Evolutionary conservation across 2,329 filamentous ascomycete genomes (phyloP).

Genomic region (Phyllosticta paracitricarpa): DNA sequence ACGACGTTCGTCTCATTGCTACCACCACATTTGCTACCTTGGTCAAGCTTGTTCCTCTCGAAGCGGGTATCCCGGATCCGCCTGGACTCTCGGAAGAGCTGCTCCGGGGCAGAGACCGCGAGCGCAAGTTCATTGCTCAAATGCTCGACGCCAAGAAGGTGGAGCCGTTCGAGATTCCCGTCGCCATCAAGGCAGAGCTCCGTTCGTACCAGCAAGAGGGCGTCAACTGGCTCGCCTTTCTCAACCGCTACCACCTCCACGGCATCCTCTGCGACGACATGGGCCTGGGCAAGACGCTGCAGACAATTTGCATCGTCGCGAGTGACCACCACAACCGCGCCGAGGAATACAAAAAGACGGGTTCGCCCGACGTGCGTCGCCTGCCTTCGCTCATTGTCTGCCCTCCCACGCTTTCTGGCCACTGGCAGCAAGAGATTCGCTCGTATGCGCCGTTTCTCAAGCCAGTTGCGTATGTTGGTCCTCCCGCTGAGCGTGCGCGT

Average conservation of each 20-base stretch:
- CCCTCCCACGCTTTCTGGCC: constrained; percentile 88
- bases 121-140: constrained; percentile 92
- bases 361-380: constrained; percentile 64
- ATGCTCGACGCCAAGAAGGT: constrained; percentile 96
- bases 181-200: constrained; percentile 92
- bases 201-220: constrained; percentile 97
- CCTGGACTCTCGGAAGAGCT: constrained; percentile 84
- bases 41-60: constrained; percentile 91
- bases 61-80: constrained; percentile 94
- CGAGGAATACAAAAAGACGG: constrained; percentile 78
- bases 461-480: constrained; percentile 83
- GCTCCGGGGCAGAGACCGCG: constrained; percentile 80
- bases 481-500: constrained; percentile 67
- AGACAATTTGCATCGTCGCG: constrained; percentile 95
- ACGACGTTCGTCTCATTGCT: constrained; percentile 85
- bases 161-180: constrained; percentile 84
- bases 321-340: constrained; percentile 92
- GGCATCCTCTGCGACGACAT: constrained; percentile 98
- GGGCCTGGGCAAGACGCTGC: constrained; percentile 94
- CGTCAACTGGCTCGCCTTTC: constrained; percentile 96
- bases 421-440: constrained; percentile 97
- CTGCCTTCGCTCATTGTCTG: constrained; percentile 92
- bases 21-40: constrained; percentile 96
- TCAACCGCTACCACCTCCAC: constrained; percentile 95
- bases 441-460: constrained; percentile 90